These are phyloP conservation scores for Ophiostoma triangulosporum DNA, from an alignment of 2,329 filamentous ascomycete species.

Conservation along the genomic window DNA sequence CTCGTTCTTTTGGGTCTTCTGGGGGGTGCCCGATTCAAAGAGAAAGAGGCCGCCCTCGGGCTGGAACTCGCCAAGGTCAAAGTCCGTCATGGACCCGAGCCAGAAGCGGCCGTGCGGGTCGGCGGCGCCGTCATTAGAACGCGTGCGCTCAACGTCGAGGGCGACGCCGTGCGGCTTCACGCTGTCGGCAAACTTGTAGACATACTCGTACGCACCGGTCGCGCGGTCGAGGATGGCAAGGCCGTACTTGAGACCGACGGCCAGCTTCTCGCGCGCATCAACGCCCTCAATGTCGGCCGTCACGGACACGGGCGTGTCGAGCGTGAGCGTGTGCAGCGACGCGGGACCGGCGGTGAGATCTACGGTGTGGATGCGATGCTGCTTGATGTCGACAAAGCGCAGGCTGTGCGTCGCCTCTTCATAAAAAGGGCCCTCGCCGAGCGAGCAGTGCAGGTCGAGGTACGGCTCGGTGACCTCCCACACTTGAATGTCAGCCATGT, in stretches of 20 bases:
- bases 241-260: constrained; percentile 70
- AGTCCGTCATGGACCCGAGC: constrained; percentile 77
- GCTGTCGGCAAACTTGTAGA: constrained; percentile 32
- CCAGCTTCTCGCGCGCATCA: constrained; percentile 49
- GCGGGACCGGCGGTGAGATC: constrained; percentile 48
- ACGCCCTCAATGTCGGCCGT: constrained; percentile 67
- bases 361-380: constrained; percentile 58
- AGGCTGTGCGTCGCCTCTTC: constrained; percentile 50
- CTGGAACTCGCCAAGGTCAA: constrained; percentile 41
- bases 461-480: constrained; percentile 41
- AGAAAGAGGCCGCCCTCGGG: constrained; percentile 31
- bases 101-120: constrained; percentile 74
- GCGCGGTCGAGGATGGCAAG: constrained; percentile 62
- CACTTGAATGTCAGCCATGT: constrained; percentile 21
- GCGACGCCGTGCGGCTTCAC: constrained; percentile 8
- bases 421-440: constrained; percentile 66
- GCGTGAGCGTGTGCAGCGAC: constrained; percentile 47
- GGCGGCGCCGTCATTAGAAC: constrained; percentile 70
- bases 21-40: background rate
- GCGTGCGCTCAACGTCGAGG: constrained; percentile 37
- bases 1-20: no score
- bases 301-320: constrained; percentile 44
- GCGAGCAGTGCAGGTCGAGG: constrained; percentile 48
- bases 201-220: constrained; percentile 39
- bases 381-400: constrained; percentile 74